These are phyloP conservation scores for Pythium plurisporium DNA, from an alignment of 352 stramenopile species.

Conservation along the genomic window DNA sequence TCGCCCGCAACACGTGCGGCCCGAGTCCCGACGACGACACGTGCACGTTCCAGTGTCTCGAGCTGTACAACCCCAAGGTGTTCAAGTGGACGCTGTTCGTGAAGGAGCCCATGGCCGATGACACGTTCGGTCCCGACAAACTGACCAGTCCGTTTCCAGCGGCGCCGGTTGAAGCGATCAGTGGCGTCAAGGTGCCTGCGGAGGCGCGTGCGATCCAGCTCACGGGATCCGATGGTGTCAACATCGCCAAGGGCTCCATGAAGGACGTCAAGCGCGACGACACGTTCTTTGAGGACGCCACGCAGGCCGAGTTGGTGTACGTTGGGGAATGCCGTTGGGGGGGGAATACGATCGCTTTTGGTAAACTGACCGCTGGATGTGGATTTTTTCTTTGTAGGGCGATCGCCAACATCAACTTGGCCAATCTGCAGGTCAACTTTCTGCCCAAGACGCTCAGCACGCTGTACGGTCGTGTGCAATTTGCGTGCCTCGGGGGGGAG, in stretches of 20 bases:
- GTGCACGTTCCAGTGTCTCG: constrained; percentile 71
- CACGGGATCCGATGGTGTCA: constrained; percentile 52
- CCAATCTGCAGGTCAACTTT: constrained; percentile 36
- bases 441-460: constrained; percentile 44
- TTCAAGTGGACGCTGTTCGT: constrained; percentile 68
- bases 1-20: constrained; percentile 47
- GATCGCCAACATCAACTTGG: constrained; percentile 60
- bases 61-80: constrained; percentile 39
- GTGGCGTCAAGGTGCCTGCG: constrained; percentile 32
- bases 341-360: background rate
- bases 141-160: constrained; percentile 33
- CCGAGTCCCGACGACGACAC: constrained; percentile 21
- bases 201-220: constrained; percentile 62
- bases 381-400: constrained; percentile 21
- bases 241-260: constrained; percentile 53
- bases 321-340: too few species aligned
- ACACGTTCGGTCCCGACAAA: constrained; percentile 32
- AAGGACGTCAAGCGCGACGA: constrained; percentile 48
- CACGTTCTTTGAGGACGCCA: constrained; percentile 39
- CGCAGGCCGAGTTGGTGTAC: constrained; percentile 41
- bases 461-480: constrained; percentile 20
- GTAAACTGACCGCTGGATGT: background rate
- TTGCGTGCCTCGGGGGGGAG: background rate
- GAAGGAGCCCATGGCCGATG: constrained; percentile 44
- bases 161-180: constrained; percentile 47